Evolutionary conservation across 2,329 filamentous ascomycete species (phyloP).

Genomic region (Diatrype stigma): DNA sequence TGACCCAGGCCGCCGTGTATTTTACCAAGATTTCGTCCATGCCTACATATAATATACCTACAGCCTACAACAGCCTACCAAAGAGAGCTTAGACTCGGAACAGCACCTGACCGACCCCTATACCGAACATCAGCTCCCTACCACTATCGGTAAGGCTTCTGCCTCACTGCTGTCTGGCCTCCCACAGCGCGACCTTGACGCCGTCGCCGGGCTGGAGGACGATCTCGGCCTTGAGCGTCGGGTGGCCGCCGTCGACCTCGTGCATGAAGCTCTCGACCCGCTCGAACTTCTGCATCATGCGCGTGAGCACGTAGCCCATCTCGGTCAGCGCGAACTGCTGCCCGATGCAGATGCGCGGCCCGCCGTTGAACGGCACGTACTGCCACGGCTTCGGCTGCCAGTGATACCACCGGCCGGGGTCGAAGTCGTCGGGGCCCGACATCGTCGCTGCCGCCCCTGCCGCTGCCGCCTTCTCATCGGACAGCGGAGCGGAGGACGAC

Average conservation of each 20-base stretch:
- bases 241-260: conserved; percentile 49
- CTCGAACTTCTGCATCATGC: conserved; percentile 69
- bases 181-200: conserved; percentile 54
- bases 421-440: conserved; percentile 48
- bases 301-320: conserved; percentile 67
- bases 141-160: no score
- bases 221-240: conserved; percentile 55
- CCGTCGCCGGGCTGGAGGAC: conserved; percentile 56
- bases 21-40: no score
- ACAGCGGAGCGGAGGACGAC: conserved; percentile 22
- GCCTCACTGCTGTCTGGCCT: conserved; percentile 30
- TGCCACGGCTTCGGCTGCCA: conserved; percentile 65
- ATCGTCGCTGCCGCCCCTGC: conserved; percentile 27
- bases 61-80: no score
- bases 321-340: conserved; percentile 81
- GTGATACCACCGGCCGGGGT: conserved; percentile 62
- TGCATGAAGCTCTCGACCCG: conserved; percentile 55
- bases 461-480: conserved; percentile 31
- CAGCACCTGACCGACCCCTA: no score
- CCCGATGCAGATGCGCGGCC: conserved; percentile 69
- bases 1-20: no score
- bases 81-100: no score
- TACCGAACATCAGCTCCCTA: no score
- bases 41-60: no score
- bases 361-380: conserved; percentile 73